Evolutionary conservation across 306 rosid species (phyloP), one percentile per base, ranked within the genome.

Genomic region (Cucurbita argyrosperma): DNA sequence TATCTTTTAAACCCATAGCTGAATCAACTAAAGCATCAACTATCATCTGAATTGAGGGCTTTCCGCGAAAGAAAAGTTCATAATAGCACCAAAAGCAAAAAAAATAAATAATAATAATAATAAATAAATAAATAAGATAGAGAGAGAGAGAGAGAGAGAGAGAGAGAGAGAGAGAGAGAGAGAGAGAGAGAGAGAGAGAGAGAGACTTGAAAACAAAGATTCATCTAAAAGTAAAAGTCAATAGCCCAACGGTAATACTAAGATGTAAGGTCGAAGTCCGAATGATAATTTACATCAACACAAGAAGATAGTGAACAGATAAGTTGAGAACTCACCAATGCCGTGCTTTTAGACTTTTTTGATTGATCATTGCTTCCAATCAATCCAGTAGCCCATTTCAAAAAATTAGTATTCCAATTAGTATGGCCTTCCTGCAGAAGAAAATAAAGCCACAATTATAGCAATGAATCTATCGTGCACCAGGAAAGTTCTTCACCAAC

Each of bases 311-410:
- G 16, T 6, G 8, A 47, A 70, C 45, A 70, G 8, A 50, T 23
- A 13, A 23, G 57, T 21, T 61, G 26, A 56, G 42, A 8, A 60
- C 90, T 86, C 82, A 94, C 99, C 58, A 43, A 75, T 23, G 79
- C 65, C 67, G 83, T 72, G 82, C 83, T 80, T 83, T 83, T 86
- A 76, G 87, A 74, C 73, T 74, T 85, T 82, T 85, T 89, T 45
- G 89, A 81, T 57, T 67, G 90, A 26, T 89, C 91, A 71, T 72
- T 82, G 76, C 86, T 79, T 76, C 96, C 77, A 82, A 94, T 87
- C 74, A 94, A 85, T 79, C 91, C 96, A 83, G 96, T 84, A 70
- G 99, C 97, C 99, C 99, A 94, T 84, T 85, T 94, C 64, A 91
- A 65, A 47, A 94, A 73, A 84, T 89, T 91, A 60, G 95, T 83